Evolutionary conservation across 1,284 basidiomycete species (phyloP), one percentile per base, ranked within the genome.

Genomic region (Salmacisia buchloeana): DNA sequence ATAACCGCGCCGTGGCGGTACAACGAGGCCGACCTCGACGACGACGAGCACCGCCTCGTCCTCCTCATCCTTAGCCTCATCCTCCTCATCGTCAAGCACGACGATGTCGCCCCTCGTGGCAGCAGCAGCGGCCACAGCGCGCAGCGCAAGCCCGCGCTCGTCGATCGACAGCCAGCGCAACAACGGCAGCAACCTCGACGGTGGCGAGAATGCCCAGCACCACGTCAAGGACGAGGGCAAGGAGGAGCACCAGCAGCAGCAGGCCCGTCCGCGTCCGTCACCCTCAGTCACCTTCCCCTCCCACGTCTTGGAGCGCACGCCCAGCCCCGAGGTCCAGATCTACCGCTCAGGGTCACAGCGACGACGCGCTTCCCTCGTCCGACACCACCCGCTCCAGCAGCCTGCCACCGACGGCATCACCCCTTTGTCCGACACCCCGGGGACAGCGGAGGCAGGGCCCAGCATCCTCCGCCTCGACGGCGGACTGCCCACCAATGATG

Each of bases 251-350:
- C n/a, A n/a, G 36, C 36, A 38, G 10, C 36, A n/a, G 2, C 1
- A 38, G 12, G 12, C 36, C 10, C 36, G 41, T 21, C 12, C 41
- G 29, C 3, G 29, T 27, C 15, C n/a, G n/a, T n/a, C n/a, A n/a
- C 49, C 49, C 2, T 54, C 49, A 13, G 49, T 54, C 6, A 33
- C 49, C 4, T 54, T 54, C 29, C 49, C 49, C 3, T 27, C 25
- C 49, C n/a, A 18, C 15, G 49, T 54, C 33, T 13, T 54, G 9
- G 49, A 54, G 49, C 49, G 49, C 49, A 54, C 49, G 6, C 49
- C 49, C 3, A 54, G 49, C n/a, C 49, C 49, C 10, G 49, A 54
- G 49, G 49, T 54, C 27, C 49, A 54, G 49, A 54, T 54, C 27
- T 54, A 54, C 29, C 49, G 49, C 49, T 15, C 49, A 27, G 49